Evolutionary conservation across 2,329 filamentous ascomycete genomes (phyloP).

Genomic region (Nigrospora osmanthi): DNA sequence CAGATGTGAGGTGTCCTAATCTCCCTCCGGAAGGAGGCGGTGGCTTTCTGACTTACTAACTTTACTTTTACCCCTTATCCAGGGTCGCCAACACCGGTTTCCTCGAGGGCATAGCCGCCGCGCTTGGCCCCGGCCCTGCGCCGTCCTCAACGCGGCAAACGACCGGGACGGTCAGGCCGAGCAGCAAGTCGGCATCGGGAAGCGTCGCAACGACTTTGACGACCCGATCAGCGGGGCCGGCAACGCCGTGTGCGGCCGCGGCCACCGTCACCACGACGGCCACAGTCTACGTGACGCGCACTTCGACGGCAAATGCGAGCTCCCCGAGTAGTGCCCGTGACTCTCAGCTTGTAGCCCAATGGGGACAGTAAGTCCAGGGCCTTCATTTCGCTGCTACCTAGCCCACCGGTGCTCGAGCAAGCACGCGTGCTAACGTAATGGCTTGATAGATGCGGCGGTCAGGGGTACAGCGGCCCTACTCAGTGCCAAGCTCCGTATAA

Average conservation of each 20-base stretch:
- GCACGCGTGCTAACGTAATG: neutral
- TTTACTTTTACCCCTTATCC: too few species aligned
- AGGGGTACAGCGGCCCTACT: neutral
- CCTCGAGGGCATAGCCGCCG: conserved; percentile 32
- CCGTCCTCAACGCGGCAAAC: conserved; percentile 5
- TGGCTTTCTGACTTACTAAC: too few species aligned
- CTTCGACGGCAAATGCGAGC: neutral
- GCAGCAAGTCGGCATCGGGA: conserved; percentile 11
- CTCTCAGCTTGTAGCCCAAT: conserved; percentile 18
- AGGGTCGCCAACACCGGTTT: conserved; percentile 43
- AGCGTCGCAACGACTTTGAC: conserved; percentile 7
- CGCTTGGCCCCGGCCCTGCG: conserved; percentile 15
- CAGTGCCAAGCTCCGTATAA: neutral
- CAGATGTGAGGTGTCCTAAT: conserved; percentile 35
- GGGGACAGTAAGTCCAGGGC: conserved; percentile 20
- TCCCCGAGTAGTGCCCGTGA: neutral
- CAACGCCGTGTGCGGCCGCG: neutral
- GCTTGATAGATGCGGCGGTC: neutral
- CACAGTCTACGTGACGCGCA: neutral
- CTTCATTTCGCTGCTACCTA: neutral
- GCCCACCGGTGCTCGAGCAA: too few species aligned
- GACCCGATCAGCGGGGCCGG: conserved; percentile 5
- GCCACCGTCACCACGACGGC: neutral
- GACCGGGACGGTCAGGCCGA: conserved; percentile 9
- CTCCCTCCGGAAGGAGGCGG: too few species aligned